Evolutionary conservation across 106 monocot genomes (phyloP).

Genomic region (Hemerocallis citrina): DNA sequence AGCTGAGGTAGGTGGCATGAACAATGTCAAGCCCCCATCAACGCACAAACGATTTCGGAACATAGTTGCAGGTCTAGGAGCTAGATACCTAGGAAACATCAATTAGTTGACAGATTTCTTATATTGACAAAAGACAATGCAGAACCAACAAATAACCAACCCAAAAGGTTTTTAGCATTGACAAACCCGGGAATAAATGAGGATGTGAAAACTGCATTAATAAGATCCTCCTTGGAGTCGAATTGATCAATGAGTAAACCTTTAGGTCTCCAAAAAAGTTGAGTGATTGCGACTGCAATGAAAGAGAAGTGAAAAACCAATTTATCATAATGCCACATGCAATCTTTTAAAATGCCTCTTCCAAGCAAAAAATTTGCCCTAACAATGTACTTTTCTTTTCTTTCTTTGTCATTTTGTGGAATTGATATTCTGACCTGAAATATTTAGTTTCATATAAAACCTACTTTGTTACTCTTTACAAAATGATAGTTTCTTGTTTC

Average conservation of each 20-base stretch:
- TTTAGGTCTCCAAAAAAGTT: constrained; percentile 78
- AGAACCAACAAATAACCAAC: neutral
- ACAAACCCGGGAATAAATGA: constrained; percentile 95
- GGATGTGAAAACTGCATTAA: constrained; percentile 85
- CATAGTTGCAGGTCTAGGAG: constrained; percentile 75
- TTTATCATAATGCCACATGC: too few relatives aligned
- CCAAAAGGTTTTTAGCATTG: constrained; percentile 4
- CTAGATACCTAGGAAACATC: constrained; percentile 54
- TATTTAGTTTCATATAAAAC: too few relatives aligned
- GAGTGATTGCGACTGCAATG: constrained; percentile 76
- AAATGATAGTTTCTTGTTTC: too few relatives aligned
- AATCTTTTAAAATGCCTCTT: too few relatives aligned
- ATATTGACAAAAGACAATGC: neutral
- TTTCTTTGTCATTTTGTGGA: too few relatives aligned
- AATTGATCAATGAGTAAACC: constrained; percentile 91
- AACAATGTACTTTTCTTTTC: too few relatives aligned
- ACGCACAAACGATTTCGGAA: constrained; percentile 77
- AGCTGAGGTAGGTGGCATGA: constrained; percentile 97
- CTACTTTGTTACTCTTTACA: too few relatives aligned
- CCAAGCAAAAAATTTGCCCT: too few relatives aligned
- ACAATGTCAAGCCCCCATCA: constrained; percentile 94
- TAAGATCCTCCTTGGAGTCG: constrained; percentile 92
- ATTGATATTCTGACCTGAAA: too few relatives aligned
- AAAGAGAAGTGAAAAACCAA: neutral
- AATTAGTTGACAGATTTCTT: neutral